phyloP scores from a whole-genome alignment of 1,284 basidiomycete genomes.

The Stereum hirsutum region DNA sequence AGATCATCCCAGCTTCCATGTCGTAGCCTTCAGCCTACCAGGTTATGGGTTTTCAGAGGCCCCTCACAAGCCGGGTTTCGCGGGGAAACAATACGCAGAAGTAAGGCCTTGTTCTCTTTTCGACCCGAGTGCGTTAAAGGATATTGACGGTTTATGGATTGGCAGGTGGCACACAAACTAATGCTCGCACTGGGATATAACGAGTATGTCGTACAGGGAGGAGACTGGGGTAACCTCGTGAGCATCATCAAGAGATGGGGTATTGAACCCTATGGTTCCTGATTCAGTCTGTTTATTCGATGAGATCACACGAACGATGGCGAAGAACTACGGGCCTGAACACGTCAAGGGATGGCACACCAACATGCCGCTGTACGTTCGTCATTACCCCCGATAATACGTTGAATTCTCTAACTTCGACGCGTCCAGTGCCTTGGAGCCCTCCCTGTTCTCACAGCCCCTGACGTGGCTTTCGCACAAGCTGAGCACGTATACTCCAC shows the following conservation, averaged over 20 bases:
- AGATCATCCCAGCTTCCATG: constrained; percentile 30
- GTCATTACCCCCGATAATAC: neutral
- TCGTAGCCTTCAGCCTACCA: constrained; percentile 34
- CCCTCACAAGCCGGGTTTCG: constrained; percentile 25
- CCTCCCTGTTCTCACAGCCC: constrained; percentile 16
- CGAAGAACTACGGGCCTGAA: constrained; percentile 19
- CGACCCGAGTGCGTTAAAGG: neutral
- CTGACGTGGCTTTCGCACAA: constrained; percentile 17
- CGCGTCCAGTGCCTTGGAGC: constrained; percentile 4
- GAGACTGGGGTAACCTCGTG: constrained; percentile 34
- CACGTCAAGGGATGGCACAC: constrained; percentile 27
- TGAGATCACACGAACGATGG: constrained; percentile 23
- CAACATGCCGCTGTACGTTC: constrained; percentile 22
- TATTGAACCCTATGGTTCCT: neutral
- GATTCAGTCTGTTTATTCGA: neutral
- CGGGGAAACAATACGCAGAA: constrained; percentile 20
- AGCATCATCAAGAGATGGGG: too few species aligned
- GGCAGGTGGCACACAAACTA: constrained; percentile 24
- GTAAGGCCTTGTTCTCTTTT: constrained; percentile 4
- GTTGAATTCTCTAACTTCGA: neutral
- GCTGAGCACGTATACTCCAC: constrained; percentile 16
- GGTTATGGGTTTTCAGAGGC: constrained; percentile 28
- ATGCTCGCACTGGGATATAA: constrained; percentile 37
- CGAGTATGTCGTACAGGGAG: constrained; percentile 40
- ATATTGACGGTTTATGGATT: neutral